Percentiles rank a stretch among this genome's conserved stretches.
These are phyloP conservation scores for Hymenoscyphus albidus DNA, from an alignment of 2,329 filamentous ascomycete genomes.

Conservation along the genomic window DNA sequence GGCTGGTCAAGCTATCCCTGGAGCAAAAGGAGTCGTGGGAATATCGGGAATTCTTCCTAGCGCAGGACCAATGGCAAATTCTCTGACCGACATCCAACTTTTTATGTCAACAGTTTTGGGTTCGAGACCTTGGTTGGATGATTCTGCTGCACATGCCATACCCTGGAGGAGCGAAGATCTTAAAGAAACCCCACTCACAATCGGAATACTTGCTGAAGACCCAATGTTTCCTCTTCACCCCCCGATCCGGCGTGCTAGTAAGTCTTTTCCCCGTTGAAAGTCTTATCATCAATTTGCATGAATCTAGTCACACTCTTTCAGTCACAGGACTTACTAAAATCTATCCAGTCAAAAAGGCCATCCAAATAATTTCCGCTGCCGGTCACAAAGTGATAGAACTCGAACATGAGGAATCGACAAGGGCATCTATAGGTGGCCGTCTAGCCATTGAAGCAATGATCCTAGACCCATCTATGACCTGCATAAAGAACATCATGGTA, in stretches of 20 bases:
- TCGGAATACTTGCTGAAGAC: slow-evolving; percentile 49
- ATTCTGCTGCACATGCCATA: slow-evolving; percentile 39
- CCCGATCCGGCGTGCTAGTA: slow-evolving; percentile 41
- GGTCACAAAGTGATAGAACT: slow-evolving; percentile 45
- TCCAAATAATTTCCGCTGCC: slow-evolving; percentile 37
- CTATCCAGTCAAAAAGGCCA: slow-evolving; percentile 38
- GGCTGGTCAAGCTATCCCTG: slow-evolving; percentile 15
- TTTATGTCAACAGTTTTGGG: slow-evolving; percentile 41
- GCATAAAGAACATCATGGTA: slow-evolving; percentile 6
- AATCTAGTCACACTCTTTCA: neutral
- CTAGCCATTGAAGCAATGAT: slow-evolving; percentile 12
- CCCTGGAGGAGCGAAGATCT: slow-evolving; percentile 42
- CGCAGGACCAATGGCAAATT: slow-evolving; percentile 42
- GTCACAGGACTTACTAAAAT: neutral
- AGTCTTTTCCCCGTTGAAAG: neutral
- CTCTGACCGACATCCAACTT: slow-evolving; percentile 38
- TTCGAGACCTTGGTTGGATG: slow-evolving; percentile 43
- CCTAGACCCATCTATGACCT: slow-evolving; percentile 13
- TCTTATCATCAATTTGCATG: neutral
- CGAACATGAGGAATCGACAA: neutral
- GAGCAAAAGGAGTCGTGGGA: slow-evolving; percentile 2
- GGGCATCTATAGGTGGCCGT: neutral
- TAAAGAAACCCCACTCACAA: slow-evolving; percentile 34
- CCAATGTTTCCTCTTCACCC: slow-evolving; percentile 48
- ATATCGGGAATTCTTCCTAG: slow-evolving; percentile 36